These are phyloP conservation scores for Kwoniella sp. DNA, from an alignment of 768 basidiomycete genomes.

Conservation along the genomic window DNA sequence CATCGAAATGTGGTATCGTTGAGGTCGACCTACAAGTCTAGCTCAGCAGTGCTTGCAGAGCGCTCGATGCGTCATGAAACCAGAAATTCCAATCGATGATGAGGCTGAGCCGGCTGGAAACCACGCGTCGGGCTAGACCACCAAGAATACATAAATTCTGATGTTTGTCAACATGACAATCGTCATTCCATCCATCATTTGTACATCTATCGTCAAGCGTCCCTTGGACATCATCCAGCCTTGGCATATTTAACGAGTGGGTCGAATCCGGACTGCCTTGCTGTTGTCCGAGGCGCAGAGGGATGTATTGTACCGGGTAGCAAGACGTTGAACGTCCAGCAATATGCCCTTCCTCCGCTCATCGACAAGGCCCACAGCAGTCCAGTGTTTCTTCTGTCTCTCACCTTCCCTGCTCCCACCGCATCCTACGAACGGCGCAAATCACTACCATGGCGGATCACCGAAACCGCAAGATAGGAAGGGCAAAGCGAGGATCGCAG, in stretches of 20 bases:
- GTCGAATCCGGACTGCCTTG: too few species aligned
- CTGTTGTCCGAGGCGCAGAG: too few species aligned
- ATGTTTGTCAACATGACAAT: not conserved
- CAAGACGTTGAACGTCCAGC: not conserved
- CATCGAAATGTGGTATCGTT: too few species aligned
- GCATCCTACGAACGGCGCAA: not conserved
- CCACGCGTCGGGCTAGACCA: not conserved
- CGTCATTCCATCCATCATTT: not conserved
- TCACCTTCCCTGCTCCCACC: constrained; percentile 40
- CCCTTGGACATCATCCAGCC: not conserved
- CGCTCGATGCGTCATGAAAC: not conserved
- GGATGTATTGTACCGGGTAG: not conserved
- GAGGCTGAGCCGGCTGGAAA: not conserved
- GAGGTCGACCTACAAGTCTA: too few species aligned
- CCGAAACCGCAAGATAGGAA: constrained; percentile 20
- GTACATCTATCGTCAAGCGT: not conserved
- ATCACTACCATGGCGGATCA: not conserved
- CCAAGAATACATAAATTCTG: not conserved
- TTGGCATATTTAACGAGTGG: too few species aligned
- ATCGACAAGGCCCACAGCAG: constrained; percentile 36
- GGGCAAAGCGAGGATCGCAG: constrained; percentile 33
- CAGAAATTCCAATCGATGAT: not conserved
- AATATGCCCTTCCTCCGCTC: constrained; percentile 43
- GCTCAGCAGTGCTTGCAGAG: not conserved
- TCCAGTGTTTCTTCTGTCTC: constrained; percentile 53